These are phyloP conservation scores for Ceratocystis eucalypticola DNA, from an alignment of 2,329 filamentous ascomycete genomes.

Conservation along the genomic window DNA sequence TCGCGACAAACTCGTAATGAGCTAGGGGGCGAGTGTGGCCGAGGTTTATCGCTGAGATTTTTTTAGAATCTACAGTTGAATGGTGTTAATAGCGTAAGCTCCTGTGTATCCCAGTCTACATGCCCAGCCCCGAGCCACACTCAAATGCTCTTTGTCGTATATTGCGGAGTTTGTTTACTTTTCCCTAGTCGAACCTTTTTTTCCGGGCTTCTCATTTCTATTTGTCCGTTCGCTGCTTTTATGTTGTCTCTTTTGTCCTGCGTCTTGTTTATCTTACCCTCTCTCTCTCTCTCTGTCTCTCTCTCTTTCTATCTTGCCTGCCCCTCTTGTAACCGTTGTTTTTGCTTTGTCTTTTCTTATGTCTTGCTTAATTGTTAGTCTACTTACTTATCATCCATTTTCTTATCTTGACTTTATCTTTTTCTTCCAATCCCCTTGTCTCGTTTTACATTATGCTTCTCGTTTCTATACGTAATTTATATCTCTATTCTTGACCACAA, in stretches of 20 bases:
- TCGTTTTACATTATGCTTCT: too few relatives aligned
- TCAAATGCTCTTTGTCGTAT: neutral
- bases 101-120: neutral
- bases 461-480: too few relatives aligned
- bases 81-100: neutral
- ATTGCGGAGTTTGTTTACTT: neutral
- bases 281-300: neutral
- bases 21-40: neutral
- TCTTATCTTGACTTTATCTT: neutral
- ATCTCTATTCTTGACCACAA: too few relatives aligned
- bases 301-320: neutral
- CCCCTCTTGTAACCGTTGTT: too few relatives aligned
- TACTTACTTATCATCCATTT: constrained; percentile 2
- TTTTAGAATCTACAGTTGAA: too few relatives aligned
- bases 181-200: neutral
- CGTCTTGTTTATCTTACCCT: neutral
- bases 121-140: neutral
- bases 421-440: too few relatives aligned
- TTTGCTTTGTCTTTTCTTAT: neutral
- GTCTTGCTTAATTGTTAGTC: constrained; percentile 1
- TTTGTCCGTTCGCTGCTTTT: neutral
- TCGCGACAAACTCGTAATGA: constrained; percentile 10
- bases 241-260: neutral
- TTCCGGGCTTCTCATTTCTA: neutral
- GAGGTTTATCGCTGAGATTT: too few relatives aligned